phyloP scores from a whole-genome alignment of 768 basidiomycete genomes.

The Leccinellum luteum region DNA sequence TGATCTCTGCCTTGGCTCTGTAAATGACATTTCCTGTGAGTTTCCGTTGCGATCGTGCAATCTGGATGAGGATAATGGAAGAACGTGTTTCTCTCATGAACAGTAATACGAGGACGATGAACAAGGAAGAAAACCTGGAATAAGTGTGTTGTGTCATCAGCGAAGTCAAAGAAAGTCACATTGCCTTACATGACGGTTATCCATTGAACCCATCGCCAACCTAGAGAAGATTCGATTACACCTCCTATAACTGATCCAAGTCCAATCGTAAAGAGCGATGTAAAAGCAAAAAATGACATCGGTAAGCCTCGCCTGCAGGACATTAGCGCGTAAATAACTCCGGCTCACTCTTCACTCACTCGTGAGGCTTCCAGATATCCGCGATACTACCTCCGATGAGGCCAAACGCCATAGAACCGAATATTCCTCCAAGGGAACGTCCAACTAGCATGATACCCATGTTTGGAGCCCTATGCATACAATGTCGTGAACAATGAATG shows the following conservation, averaged over 20 bases:
- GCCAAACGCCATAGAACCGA: slow-evolving; percentile 61
- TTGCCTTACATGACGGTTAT: slow-evolving; percentile 55
- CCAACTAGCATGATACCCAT: slow-evolving; percentile 56
- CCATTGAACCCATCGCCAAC: slow-evolving; percentile 86
- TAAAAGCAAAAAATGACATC: slow-evolving; percentile 67
- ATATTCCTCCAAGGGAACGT: slow-evolving; percentile 59
- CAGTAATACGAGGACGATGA: slow-evolving; percentile 47
- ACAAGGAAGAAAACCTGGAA: slow-evolving; percentile 50
- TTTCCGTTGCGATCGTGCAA: slow-evolving; percentile 64
- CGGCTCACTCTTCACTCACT: slow-evolving; percentile 39
- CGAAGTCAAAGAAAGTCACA: neutral
- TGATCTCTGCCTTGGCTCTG: slow-evolving; percentile 60
- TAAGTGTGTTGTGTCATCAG: neutral
- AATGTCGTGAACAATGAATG: neutral
- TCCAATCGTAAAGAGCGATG: slow-evolving; percentile 55
- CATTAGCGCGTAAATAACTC: neutral
- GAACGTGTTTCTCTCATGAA: slow-evolving; percentile 72
- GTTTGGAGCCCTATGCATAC: slow-evolving; percentile 34
- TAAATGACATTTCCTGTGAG: slow-evolving; percentile 60
- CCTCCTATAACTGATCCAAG: slow-evolving; percentile 63
- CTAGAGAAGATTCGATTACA: slow-evolving; percentile 59
- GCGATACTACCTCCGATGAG: slow-evolving; percentile 69
- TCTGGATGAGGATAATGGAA: slow-evolving; percentile 61
- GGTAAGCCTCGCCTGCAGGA: slow-evolving; percentile 62
- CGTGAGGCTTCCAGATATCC: slow-evolving; percentile 63